These are phyloP conservation scores for Colletotrichum plurivorum DNA, from an alignment of 2,329 filamentous ascomycete genomes.

Conservation along the genomic window DNA sequence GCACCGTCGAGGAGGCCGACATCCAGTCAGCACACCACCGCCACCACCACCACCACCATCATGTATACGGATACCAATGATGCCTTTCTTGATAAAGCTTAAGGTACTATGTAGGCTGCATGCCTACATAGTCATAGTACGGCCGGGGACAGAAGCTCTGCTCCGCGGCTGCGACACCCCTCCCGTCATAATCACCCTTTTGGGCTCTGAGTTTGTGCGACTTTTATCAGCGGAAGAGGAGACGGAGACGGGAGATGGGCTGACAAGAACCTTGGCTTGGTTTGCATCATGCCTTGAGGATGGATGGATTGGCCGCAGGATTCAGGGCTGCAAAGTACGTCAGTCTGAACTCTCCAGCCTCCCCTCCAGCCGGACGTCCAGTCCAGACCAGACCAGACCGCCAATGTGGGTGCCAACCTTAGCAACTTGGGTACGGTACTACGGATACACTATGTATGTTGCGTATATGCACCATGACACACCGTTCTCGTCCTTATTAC, in stretches of 20 bases:
- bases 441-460: background rate
- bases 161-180: slow-evolving; percentile 30
- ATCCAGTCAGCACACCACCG: slow-evolving; percentile 9
- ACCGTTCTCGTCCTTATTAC: background rate
- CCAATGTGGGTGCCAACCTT: slow-evolving; percentile 7
- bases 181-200: background rate
- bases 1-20: background rate
- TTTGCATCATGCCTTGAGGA: slow-evolving; percentile 14
- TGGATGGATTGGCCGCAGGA: background rate
- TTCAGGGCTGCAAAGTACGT: slow-evolving; percentile 14
- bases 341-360: slow-evolving; percentile 18
- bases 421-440: slow-evolving; percentile 3
- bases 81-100: slow-evolving; percentile 4
- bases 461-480: slow-evolving; percentile 29
- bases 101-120: background rate
- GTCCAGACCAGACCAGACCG: slow-evolving; percentile 6
- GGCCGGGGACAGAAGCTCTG: slow-evolving; percentile 14
- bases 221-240: background rate
- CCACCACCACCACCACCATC: too few relatives aligned
- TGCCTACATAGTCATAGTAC: background rate
- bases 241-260: slow-evolving; percentile 3
- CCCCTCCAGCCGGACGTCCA: background rate
- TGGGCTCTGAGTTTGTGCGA: slow-evolving; percentile 18
- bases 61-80: too few relatives aligned
- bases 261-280: slow-evolving; percentile 1